Evolutionary conservation across 129 eudicot genomes (phyloP).

Genomic region (Cynara cardunculus): DNA sequence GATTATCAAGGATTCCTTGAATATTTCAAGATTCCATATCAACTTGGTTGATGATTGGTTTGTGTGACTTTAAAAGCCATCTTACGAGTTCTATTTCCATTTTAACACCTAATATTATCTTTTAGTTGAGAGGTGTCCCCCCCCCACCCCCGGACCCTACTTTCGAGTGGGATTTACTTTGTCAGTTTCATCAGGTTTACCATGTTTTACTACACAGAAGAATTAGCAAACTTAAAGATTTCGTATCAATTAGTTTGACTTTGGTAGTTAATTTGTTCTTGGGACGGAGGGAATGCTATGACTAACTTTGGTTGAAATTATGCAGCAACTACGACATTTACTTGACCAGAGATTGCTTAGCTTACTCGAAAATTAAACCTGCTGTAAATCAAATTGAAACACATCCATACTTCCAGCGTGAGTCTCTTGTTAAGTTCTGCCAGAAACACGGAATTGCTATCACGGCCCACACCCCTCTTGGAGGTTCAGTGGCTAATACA

Average conservation of each 20-base stretch:
- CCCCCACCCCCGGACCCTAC: neutral
- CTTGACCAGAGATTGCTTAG: slow-evolving; percentile 81
- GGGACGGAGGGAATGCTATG: neutral
- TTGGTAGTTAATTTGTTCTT: neutral
- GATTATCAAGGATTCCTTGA: neutral
- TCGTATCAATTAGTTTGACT: neutral
- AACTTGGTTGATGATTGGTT: neutral
- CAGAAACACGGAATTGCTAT: slow-evolving; percentile 77
- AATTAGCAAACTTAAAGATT: neutral
- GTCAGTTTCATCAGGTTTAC: no score
- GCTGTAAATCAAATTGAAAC: slow-evolving; percentile 92
- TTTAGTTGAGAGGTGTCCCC: no score
- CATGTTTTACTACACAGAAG: no score
- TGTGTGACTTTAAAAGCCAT: neutral
- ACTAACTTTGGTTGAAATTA: slow-evolving; percentile 9
- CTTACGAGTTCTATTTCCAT: no score
- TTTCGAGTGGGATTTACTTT: neutral
- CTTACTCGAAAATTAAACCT: slow-evolving; percentile 80
- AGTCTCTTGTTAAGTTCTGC: slow-evolving; percentile 85
- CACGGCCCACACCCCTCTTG: slow-evolving; percentile 91
- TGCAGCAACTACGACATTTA: slow-evolving; percentile 96
- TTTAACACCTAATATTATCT: no score
- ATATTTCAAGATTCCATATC: neutral
- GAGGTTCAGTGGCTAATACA: slow-evolving; percentile 73
- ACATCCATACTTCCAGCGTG: slow-evolving; percentile 92